Evolutionary conservation across 2,329 filamentous ascomycete species (phyloP).

Genomic region (Colletotrichum chlorophyti): DNA sequence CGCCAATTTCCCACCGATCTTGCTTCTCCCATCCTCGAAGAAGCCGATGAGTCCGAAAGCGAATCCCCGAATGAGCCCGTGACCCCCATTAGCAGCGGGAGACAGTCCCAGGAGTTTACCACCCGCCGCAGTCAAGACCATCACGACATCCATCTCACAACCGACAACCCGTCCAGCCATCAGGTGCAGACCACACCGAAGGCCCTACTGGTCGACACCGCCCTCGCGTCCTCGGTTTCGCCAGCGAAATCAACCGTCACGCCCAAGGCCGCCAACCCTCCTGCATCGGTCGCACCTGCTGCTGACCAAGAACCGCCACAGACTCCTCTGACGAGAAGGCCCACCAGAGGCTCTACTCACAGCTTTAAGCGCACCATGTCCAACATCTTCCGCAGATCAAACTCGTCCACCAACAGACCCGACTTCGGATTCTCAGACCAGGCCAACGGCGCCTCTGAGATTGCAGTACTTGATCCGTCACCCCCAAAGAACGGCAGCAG

Average conservation of each 20-base stretch:
- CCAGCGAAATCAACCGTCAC: constrained; percentile 10
- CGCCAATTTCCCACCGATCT: constrained; percentile 58
- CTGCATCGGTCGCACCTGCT: constrained; percentile 12
- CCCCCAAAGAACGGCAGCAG: constrained; percentile 17
- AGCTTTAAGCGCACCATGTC: constrained; percentile 59
- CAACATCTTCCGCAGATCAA: constrained; percentile 53
- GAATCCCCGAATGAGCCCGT: constrained; percentile 66
- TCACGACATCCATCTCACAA: constrained; percentile 38
- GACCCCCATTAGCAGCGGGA: constrained; percentile 65
- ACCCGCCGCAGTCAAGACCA: constrained; percentile 48
- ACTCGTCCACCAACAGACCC: constrained; percentile 40
- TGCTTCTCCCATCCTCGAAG: constrained; percentile 60
- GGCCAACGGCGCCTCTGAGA: constrained; percentile 33
- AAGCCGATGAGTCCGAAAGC: constrained; percentile 66
- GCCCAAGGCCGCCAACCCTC: constrained; percentile 3
- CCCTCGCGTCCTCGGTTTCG: constrained; percentile 13
- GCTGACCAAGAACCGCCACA: constrained; percentile 36
- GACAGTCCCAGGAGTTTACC: constrained; percentile 61
- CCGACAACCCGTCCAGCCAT: constrained; percentile 29
- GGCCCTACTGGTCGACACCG: constrained; percentile 21
- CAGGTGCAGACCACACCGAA: constrained; percentile 22
- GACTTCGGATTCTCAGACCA: constrained; percentile 31
- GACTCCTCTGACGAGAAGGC: constrained; percentile 44
- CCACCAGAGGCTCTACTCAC: constrained; percentile 49
- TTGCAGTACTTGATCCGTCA: constrained; percentile 19